phyloP scores from a whole-genome alignment of 2,329 filamentous ascomycete species.

The Elsinoe fawcettii region DNA sequence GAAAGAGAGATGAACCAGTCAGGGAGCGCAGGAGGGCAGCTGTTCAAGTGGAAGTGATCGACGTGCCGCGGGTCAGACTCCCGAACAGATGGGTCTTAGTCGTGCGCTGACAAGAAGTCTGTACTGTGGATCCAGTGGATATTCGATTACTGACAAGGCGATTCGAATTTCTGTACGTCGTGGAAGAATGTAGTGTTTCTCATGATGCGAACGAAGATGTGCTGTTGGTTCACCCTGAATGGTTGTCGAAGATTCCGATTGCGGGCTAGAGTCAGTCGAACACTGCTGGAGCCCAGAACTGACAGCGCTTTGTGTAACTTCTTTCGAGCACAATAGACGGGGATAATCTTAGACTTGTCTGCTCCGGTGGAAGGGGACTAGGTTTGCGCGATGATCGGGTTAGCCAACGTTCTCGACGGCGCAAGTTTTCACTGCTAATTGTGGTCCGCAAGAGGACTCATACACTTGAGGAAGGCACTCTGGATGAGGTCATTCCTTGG shows the following conservation, averaged over 20 bases:
- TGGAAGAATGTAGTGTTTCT: neutral
- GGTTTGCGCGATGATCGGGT: neutral
- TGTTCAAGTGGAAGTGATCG: conserved; percentile 6
- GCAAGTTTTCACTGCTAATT: neutral
- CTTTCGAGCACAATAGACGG: neutral
- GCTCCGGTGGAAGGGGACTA: neutral
- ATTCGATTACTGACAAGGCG: neutral
- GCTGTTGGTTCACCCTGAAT: neutral
- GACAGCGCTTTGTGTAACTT: neutral
- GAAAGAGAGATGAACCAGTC: neutral
- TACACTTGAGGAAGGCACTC: neutral
- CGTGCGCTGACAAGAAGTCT: neutral
- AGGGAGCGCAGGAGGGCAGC: neutral
- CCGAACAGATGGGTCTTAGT: neutral
- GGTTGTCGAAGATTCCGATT: neutral
- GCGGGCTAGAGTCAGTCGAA: neutral
- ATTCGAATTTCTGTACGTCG: neutral
- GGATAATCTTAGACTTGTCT: neutral
- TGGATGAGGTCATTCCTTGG: neutral
- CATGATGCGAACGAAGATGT: neutral
- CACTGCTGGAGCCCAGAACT: neutral
- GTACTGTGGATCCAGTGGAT: conserved; percentile 1
- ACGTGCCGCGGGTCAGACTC: conserved; percentile 5
- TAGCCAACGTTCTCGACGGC: neutral
- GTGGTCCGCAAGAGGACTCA: neutral